phyloP scores from a whole-genome alignment of 148 eudicot species.

The Cornus florida region DNA sequence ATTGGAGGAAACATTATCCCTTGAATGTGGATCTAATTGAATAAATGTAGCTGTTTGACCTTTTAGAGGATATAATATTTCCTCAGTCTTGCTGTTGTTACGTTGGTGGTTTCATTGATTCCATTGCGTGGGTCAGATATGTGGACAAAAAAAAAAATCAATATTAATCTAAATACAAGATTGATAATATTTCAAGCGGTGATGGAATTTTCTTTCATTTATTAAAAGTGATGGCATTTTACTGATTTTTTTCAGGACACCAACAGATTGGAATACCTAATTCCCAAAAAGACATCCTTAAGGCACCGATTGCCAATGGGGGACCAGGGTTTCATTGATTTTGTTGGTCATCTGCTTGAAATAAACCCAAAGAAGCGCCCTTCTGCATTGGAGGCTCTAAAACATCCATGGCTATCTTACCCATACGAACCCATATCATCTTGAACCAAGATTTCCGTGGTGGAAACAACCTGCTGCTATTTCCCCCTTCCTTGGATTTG shows the following conservation, averaged over 20 bases:
- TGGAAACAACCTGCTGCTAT: background rate
- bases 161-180: background rate
- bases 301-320: slow-evolving; percentile 97
- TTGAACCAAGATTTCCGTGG: slow-evolving; percentile 14
- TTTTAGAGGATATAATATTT: background rate
- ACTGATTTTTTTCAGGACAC: slow-evolving; percentile 62
- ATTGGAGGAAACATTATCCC: background rate
- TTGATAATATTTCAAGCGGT: background rate
- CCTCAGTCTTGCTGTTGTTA: background rate
- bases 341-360: slow-evolving; percentile 83
- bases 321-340: slow-evolving; percentile 99
- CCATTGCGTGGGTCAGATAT: background rate
- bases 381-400: slow-evolving; percentile 92
- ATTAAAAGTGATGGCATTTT: background rate
- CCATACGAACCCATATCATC: slow-evolving; percentile 99
- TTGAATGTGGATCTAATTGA: background rate
- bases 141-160: background rate
- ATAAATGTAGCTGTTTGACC: background rate
- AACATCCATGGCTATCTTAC: slow-evolving; percentile 95
- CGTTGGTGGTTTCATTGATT: background rate
- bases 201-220: background rate
- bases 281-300: slow-evolving; percentile 94
- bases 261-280: slow-evolving; percentile 85
- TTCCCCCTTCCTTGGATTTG: background rate
- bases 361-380: slow-evolving; percentile 90